Percentiles rank a stretch among this genome's conserved stretches.
These are phyloP conservation scores for Hypoxylon lienhwacheense DNA, from an alignment of 495 filamentous ascomycete species.

Conservation along the genomic window DNA sequence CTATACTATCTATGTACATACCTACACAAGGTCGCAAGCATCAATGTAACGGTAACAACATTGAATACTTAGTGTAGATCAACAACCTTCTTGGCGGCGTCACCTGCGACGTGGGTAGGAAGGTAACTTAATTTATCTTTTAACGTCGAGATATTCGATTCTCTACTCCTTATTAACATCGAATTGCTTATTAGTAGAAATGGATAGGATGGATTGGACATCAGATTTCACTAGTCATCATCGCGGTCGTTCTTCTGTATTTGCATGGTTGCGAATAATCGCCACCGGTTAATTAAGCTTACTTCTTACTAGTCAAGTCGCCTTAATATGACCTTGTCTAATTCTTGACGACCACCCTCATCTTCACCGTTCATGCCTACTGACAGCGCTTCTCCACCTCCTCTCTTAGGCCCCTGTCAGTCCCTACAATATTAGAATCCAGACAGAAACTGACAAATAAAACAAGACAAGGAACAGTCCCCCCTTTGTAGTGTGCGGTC, in stretches of 20 bases:
- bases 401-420: slow-evolving; percentile 12
- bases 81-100: too few relatives aligned
- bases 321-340: slow-evolving; percentile 16
- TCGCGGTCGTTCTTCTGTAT: slow-evolving; percentile 6
- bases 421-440: slow-evolving; percentile 36
- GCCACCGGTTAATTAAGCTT: slow-evolving; percentile 32
- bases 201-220: too few relatives aligned
- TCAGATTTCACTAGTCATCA: too few relatives aligned
- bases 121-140: too few relatives aligned
- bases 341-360: slow-evolving; percentile 22
- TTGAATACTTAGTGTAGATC: too few relatives aligned
- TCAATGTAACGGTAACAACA: too few relatives aligned
- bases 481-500: slow-evolving; percentile 26
- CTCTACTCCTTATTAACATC: too few relatives aligned
- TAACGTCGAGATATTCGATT: too few relatives aligned
- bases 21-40: too few relatives aligned
- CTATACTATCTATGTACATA: too few relatives aligned
- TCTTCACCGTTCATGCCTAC: slow-evolving; percentile 15
- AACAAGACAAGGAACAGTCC: slow-evolving; percentile 20
- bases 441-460: slow-evolving; percentile 34
- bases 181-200: too few relatives aligned
- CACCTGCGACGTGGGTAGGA: too few relatives aligned
- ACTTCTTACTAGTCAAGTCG: slow-evolving; percentile 24
- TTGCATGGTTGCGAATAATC: slow-evolving; percentile 26
- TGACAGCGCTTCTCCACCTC: slow-evolving; percentile 8